A percentile compares a stretch with the other conserved stretches of the same genome.
Evolutionary conservation across 1,284 basidiomycete genomes (phyloP).

Genomic region (Ustilago loliicola): DNA sequence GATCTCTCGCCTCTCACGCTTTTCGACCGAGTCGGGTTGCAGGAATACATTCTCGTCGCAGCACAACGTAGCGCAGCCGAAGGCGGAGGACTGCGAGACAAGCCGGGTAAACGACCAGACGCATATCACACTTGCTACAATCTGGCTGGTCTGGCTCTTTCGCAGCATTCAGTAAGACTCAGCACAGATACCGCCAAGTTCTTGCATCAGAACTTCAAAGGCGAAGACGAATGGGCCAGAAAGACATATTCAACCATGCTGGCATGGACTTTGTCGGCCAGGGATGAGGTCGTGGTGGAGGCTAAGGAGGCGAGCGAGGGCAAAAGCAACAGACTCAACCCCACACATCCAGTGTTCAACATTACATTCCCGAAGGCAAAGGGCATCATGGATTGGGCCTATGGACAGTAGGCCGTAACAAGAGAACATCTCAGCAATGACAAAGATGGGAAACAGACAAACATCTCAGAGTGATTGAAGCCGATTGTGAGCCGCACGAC

Average conservation of each 20-base stretch:
- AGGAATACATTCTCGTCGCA: slow-evolving; percentile 87
- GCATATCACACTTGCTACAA: slow-evolving; percentile 71
- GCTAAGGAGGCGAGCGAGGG: slow-evolving; percentile 13
- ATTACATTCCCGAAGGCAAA: slow-evolving; percentile 55
- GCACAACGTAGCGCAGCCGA: slow-evolving; percentile 78
- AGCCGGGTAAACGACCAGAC: slow-evolving; percentile 84
- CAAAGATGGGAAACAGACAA: not conserved
- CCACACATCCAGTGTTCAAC: slow-evolving; percentile 65
- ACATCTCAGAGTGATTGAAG: not conserved
- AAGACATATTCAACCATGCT: slow-evolving; percentile 50
- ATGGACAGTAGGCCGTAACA: slow-evolving; percentile 27
- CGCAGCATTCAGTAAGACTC: slow-evolving; percentile 59
- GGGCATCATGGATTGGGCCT: slow-evolving; percentile 62
- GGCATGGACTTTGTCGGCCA: slow-evolving; percentile 44
- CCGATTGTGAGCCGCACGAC: too few species aligned
- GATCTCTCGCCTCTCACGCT: slow-evolving; percentile 50
- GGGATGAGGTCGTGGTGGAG: slow-evolving; percentile 39
- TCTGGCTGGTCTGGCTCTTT: slow-evolving; percentile 62
- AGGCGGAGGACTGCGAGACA: slow-evolving; percentile 87
- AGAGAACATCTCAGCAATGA: not conserved
- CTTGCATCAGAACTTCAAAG: slow-evolving; percentile 18
- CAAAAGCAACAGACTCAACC: slow-evolving; percentile 44
- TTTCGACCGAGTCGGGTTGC: slow-evolving; percentile 76
- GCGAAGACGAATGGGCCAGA: slow-evolving; percentile 40
- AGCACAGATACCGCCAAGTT: slow-evolving; percentile 35